Evolutionary conservation across 2,329 filamentous ascomycete genomes (phyloP), one percentile per base, ranked within the genome.

Genomic region (Arthrobotrys musiformis): DNA sequence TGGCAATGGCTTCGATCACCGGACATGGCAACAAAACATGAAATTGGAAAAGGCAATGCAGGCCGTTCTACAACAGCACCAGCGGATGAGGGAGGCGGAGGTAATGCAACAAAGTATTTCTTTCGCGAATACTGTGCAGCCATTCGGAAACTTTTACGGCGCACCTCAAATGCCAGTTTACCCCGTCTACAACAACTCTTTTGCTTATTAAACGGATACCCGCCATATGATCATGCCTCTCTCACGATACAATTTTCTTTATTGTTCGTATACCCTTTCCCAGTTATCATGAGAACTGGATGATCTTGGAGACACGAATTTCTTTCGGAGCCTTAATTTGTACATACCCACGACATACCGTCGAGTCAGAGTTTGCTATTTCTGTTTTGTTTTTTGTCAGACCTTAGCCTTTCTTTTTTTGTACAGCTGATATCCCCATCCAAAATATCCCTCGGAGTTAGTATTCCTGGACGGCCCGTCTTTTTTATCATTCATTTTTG

Each of bases 11-110:
- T 75, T 75, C 13, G 70, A 75, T 30, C 70, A 75, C 46, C 54
- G 70, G 15, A 75, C 70, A 68, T 75, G 70, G 70, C 70, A 75
- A 44, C 70, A 75, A n/a, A 75, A 75, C 28, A 75, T 75, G 70
- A 75, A 75, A 28, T 33, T 75, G 19, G 70, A 75, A 19, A 75
- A 75, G 37, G 70, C 70, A 19, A 75, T 75, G 70, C 70, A 75
- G 19, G 63, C 70, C 8, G 70, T 75, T 37, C 52, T 75, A 6
- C 70, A 75, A n/a, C 70, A 75, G 37, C 70, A 75, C 26, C 70
- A 75, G 42, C 42, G 70, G 22, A 62, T 75, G 63, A 63, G 70
- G 24, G 70, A 75, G 54, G 70, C 70, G n/a, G 70, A 75, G 28
- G 70, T 22, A 15, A 68, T 69, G 63, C 70, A 75, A 24, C 70